Evolutionary conservation across 2,329 filamentous ascomycete genomes (phyloP).

Genomic region (Myriosclerotinia duriaeana): DNA sequence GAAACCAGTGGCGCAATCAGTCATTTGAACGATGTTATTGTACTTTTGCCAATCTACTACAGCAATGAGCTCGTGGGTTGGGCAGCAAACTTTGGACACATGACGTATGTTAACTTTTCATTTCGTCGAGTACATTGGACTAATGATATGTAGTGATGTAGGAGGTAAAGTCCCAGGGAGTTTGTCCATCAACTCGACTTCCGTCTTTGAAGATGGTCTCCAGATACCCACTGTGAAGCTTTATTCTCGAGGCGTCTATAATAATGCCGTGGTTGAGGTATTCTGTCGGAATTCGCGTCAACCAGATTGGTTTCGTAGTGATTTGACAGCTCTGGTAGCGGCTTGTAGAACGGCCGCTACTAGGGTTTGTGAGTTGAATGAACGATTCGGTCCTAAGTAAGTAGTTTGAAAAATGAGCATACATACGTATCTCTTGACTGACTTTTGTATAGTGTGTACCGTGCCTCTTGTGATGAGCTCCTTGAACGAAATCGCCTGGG

Average conservation of each 20-base stretch:
- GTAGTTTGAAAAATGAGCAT: not conserved
- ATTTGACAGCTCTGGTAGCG: slow-evolving; percentile 18
- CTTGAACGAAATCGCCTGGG: slow-evolving; percentile 3
- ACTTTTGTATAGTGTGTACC: slow-evolving; percentile 7
- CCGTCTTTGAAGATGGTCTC: slow-evolving; percentile 12
- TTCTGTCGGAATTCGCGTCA: slow-evolving; percentile 19
- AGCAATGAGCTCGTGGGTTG: slow-evolving; percentile 8
- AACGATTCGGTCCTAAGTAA: slow-evolving; percentile 18
- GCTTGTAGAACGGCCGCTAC: slow-evolving; percentile 14
- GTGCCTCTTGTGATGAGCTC: slow-evolving; percentile 15
- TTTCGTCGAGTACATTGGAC: not conserved
- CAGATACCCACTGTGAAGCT: slow-evolving; percentile 19
- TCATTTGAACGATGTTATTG: slow-evolving; percentile 18
- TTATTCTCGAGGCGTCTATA: slow-evolving; percentile 14
- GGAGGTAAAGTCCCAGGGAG: slow-evolving; percentile 11
- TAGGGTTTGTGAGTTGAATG: slow-evolving; percentile 13
- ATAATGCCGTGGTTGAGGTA: slow-evolving; percentile 6
- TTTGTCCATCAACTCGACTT: slow-evolving; percentile 16
- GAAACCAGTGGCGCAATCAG: slow-evolving; percentile 15
- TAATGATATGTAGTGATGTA: slow-evolving; percentile 8
- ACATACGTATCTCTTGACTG: not conserved
- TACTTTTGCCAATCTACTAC: slow-evolving; percentile 14
- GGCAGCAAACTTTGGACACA: slow-evolving; percentile 20
- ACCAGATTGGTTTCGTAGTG: slow-evolving; percentile 15
- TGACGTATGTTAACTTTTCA: not conserved